These are phyloP conservation scores for Cyberlindnera euphorbiae DNA, from an alignment of 805 yeast species.

Conservation along the genomic window DNA sequence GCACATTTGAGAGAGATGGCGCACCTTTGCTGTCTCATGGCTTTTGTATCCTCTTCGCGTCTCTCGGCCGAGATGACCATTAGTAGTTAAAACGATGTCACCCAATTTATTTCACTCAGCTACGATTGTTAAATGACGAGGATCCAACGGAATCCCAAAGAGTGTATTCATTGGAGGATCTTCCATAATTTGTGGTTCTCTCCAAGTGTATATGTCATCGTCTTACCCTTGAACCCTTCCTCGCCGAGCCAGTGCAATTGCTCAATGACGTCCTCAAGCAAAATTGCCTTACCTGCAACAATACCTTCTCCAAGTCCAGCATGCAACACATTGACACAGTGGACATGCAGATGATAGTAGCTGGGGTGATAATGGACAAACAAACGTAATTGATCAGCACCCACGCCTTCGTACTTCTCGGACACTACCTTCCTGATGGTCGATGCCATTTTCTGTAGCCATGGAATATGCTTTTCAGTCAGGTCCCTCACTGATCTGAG, in stretches of 20 bases:
- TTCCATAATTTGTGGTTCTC: conserved; percentile 77
- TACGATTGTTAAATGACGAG: no score
- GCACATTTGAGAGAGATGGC: no score
- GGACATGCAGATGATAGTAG: conserved; percentile 92
- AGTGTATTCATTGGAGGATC: conserved; percentile 1
- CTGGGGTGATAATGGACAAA: conserved; percentile 95
- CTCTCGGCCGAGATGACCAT: no score
- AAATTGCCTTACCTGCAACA: conserved; percentile 72
- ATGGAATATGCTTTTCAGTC: conserved; percentile 49
- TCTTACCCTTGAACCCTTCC: conserved; percentile 53
- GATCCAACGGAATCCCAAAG: conserved; percentile 3
- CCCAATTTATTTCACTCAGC: no score
- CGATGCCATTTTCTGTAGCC: conserved; percentile 44
- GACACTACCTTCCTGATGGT: conserved; percentile 47
- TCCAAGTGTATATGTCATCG: conserved; percentile 63
- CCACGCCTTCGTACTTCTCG: conserved; percentile 38
- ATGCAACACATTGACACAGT: conserved; percentile 71
- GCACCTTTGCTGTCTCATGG: no score
- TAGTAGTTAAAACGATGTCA: no score
- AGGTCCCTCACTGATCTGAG: conserved; percentile 76
- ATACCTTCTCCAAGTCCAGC: conserved; percentile 66
- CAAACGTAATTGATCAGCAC: conserved; percentile 56
- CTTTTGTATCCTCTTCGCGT: no score
- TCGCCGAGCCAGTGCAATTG: conserved; percentile 49
- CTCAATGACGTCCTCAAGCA: conserved; percentile 79